These are phyloP conservation scores for Amylostereum areolatum DNA, from an alignment of 1,284 basidiomycete species.

Conservation along the genomic window DNA sequence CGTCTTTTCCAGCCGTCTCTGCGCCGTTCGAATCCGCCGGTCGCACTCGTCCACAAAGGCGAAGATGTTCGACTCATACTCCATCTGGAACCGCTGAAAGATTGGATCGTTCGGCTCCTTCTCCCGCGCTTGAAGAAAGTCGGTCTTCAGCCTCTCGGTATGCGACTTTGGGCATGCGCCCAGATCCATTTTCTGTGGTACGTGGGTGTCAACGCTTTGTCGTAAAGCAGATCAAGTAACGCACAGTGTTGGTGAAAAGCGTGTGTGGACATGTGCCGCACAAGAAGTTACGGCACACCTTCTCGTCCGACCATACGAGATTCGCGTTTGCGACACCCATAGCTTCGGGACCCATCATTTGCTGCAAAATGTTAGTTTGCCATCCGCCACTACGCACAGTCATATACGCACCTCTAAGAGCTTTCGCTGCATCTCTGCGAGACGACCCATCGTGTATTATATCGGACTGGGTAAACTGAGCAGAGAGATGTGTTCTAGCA, in stretches of 20 bases:
- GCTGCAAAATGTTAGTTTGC: slow-evolving; percentile 39
- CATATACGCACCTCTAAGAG: slow-evolving; percentile 67
- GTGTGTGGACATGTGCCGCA: slow-evolving; percentile 98
- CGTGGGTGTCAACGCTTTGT: not conserved
- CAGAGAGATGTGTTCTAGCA: not conserved
- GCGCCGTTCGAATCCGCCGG: slow-evolving; percentile 89
- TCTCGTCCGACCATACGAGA: slow-evolving; percentile 93
- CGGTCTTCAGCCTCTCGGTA: slow-evolving; percentile 89
- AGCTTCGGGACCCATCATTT: slow-evolving; percentile 99
- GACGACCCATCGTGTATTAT: slow-evolving; percentile 60
- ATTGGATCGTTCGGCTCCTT: slow-evolving; percentile 72
- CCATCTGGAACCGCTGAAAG: slow-evolving; percentile 82
- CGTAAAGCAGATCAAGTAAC: slow-evolving; percentile 29
- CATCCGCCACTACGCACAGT: slow-evolving; percentile 1
- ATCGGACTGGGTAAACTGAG: not conserved
- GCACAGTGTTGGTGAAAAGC: slow-evolving; percentile 95
- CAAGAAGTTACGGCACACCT: slow-evolving; percentile 98
- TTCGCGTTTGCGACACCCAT: slow-evolving; percentile 94
- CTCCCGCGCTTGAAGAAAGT: slow-evolving; percentile 78
- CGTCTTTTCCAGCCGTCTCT: slow-evolving; percentile 95
- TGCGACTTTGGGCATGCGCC: slow-evolving; percentile 98
- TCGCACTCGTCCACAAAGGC: slow-evolving; percentile 98
- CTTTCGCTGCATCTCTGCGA: slow-evolving; percentile 91
- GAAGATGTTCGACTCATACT: slow-evolving; percentile 95
- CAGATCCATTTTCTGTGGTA: slow-evolving; percentile 97